phyloP scores from a whole-genome alignment of 108 stramenopile genomes.

The Cyclotella baltica region DNA sequence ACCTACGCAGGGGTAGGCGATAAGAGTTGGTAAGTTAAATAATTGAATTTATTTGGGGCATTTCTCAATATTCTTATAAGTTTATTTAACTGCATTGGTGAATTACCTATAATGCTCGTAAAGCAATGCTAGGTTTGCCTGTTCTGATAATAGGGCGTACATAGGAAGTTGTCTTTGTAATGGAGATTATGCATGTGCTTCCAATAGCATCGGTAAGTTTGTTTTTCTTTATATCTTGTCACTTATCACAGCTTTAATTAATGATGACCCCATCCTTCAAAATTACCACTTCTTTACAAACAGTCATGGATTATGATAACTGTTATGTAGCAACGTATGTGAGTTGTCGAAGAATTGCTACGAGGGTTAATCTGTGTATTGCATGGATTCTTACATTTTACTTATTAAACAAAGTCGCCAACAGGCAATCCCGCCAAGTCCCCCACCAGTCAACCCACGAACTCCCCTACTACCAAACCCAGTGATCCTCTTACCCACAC shows the following conservation, averaged over 20 bases:
- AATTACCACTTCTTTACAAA: too few species aligned
- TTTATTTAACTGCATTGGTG: neutral
- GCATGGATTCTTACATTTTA: neutral
- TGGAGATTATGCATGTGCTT: too few species aligned
- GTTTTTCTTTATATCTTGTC: neutral
- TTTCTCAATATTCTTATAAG: too few species aligned
- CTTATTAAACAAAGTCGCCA: too few species aligned
- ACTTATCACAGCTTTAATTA: neutral
- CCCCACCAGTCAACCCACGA: neutral
- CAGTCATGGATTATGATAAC: neutral
- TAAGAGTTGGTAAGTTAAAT: conserved; percentile 4
- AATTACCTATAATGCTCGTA: too few species aligned
- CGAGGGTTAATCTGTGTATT: neutral
- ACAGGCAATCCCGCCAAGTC: too few species aligned
- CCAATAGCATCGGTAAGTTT: neutral
- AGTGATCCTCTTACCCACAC: neutral
- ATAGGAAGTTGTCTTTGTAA: conserved; percentile 8
- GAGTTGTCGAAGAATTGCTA: neutral
- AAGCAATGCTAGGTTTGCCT: neutral
- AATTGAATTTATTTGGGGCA: neutral
- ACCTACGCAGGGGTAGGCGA: neutral
- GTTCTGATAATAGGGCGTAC: neutral
- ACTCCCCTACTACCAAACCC: neutral
- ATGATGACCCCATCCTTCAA: neutral
- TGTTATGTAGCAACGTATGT: neutral